These are phyloP conservation scores for Platanthera guangdongensis DNA, from an alignment of 106 monocot species.

Conservation along the genomic window DNA sequence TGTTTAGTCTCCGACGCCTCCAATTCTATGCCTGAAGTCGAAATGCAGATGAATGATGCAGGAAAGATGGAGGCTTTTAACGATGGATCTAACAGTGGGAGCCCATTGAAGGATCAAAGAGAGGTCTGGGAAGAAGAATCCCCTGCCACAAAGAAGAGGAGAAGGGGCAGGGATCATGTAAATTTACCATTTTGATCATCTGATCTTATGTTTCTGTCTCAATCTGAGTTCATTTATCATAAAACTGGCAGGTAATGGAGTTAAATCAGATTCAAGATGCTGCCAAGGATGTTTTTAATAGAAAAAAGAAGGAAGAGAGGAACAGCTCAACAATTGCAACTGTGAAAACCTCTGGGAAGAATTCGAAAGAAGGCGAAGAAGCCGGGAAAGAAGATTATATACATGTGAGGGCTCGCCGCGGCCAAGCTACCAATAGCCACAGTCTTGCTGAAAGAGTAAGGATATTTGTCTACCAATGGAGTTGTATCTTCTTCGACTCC, in stretches of 20 bases:
- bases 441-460: constrained; percentile 59
- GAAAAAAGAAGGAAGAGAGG: constrained; percentile 12
- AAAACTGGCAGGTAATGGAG: constrained; percentile 12
- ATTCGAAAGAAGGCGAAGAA: constrained; percentile 19
- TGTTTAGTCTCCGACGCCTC: constrained; percentile 24
- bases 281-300: constrained; percentile 14
- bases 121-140: background rate
- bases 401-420: constrained; percentile 54
- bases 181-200: background rate
- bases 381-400: constrained; percentile 27
- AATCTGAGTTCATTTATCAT: background rate
- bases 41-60: background rate
- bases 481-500: background rate
- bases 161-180: constrained; percentile 18
- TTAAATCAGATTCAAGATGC: constrained; percentile 17
- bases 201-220: background rate
- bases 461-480: background rate
- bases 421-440: constrained; percentile 55
- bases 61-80: constrained; percentile 2
- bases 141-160: constrained; percentile 23
- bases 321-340: constrained; percentile 20
- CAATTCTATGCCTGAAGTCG: background rate
- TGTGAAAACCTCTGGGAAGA: constrained; percentile 12
- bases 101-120: constrained; percentile 12
- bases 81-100: constrained; percentile 12